phyloP scores from a whole-genome alignment of 768 basidiomycete genomes.

The Pisolithus tinctorius region DNA sequence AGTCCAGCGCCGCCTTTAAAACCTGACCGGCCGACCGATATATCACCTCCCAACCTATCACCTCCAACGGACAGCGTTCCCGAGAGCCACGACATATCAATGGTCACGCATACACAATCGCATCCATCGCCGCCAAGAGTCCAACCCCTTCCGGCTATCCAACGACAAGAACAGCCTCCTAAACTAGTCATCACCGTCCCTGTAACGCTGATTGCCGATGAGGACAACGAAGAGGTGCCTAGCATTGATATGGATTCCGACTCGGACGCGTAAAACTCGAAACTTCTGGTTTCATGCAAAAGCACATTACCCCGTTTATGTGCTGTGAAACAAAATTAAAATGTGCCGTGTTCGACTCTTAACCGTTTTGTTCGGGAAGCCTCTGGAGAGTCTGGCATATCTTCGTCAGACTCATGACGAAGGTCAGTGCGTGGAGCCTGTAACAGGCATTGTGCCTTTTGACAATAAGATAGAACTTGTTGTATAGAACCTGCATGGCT shows the following conservation, averaged over 20 bases:
- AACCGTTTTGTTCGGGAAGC: background rate
- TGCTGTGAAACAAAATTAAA: background rate
- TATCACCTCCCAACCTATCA: background rate
- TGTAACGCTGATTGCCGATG: constrained; percentile 19
- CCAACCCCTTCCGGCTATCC: background rate
- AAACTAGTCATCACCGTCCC: background rate
- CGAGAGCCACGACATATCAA: background rate
- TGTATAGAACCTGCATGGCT: background rate
- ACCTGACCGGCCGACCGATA: background rate
- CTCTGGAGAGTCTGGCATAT: constrained; percentile 6
- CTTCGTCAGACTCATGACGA: constrained; percentile 32
- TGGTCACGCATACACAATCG: background rate
- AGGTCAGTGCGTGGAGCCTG: constrained; percentile 9
- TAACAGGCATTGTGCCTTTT: constrained; percentile 18
- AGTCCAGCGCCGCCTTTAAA: background rate
- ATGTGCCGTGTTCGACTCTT: background rate
- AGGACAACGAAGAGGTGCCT: constrained; percentile 73
- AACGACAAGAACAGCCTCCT: constrained; percentile 5
- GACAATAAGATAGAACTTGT: background rate
- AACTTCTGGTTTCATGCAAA: background rate
- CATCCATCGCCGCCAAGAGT: background rate
- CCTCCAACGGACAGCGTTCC: background rate
- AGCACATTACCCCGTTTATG: background rate
- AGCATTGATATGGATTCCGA: constrained; percentile 74
- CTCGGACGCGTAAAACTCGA: constrained; percentile 61